Conservation (phyloP, 805 yeast genomes). For the Candida xyloterini region DNA sequence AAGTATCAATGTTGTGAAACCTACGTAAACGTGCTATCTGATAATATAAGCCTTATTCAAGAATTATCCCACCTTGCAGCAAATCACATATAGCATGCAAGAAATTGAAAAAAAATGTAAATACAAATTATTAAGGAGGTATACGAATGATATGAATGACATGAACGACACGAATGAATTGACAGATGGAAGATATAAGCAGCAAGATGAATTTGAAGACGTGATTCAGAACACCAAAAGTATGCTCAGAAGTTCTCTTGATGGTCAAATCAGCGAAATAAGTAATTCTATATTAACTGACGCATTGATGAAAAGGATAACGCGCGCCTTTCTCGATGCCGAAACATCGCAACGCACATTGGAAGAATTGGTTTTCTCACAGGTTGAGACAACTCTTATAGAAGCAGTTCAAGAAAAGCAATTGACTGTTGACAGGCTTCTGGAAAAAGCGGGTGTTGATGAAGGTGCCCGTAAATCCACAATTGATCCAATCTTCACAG, state of each 20-base stretch:
- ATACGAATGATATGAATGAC: too few relatives aligned
- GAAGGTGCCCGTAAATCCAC: not conserved
- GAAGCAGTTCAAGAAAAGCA: not conserved
- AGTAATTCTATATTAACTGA: not conserved
- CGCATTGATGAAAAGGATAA: not conserved
- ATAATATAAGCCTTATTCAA: too few relatives aligned
- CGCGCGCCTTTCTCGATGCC: not conserved
- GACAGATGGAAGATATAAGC: too few relatives aligned
- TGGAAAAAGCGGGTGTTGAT: not conserved
- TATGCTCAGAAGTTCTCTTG: not conserved
- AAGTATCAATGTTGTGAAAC: not conserved
- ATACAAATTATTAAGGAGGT: too few relatives aligned
- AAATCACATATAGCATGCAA: too few relatives aligned
- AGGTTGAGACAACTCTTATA: not conserved
- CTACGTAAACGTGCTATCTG: too few relatives aligned
- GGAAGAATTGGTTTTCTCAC: not conserved
- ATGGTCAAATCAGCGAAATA: not conserved
- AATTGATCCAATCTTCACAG: not conserved
- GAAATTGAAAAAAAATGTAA: too few relatives aligned
- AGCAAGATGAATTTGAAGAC: too few relatives aligned
- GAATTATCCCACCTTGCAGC: too few relatives aligned
- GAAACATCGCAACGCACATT: not conserved
- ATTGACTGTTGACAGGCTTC: not conserved
- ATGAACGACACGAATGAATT: too few relatives aligned
- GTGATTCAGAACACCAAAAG: not conserved